phyloP scores from a whole-genome alignment of 768 basidiomycete species.

The Suillus occidentalis region DNA sequence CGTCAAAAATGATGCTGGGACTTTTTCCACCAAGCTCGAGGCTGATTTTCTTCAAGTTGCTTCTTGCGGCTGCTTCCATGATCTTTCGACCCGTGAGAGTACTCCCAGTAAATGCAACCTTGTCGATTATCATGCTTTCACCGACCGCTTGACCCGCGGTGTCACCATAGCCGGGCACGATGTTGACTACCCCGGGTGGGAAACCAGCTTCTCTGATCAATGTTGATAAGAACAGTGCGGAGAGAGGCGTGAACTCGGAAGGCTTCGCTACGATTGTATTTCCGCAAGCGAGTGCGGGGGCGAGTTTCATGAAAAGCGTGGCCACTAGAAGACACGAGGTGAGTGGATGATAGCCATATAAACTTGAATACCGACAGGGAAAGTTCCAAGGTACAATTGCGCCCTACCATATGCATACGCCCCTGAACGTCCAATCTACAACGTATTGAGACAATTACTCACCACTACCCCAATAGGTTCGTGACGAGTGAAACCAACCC shows the following conservation, averaged over 20 bases:
- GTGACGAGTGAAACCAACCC: slow-evolving; percentile 52
- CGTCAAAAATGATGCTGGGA: slow-evolving; percentile 49
- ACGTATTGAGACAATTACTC: slow-evolving; percentile 56
- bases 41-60: slow-evolving; percentile 77
- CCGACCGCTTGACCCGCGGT: slow-evolving; percentile 73
- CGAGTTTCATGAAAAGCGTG: slow-evolving; percentile 75
- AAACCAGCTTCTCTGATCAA: slow-evolving; percentile 71
- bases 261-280: slow-evolving; percentile 81
- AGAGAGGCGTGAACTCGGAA: slow-evolving; percentile 75
- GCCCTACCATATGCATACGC: slow-evolving; percentile 24
- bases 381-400: slow-evolving; percentile 74
- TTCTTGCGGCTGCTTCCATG: slow-evolving; percentile 75
- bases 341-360: background rate
- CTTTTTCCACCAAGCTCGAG: slow-evolving; percentile 59
- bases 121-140: slow-evolving; percentile 62
- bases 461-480: slow-evolving; percentile 58
- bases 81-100: slow-evolving; percentile 78
- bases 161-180: slow-evolving; percentile 70
- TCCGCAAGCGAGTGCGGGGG: slow-evolving; percentile 75
- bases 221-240: slow-evolving; percentile 50
- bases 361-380: slow-evolving; percentile 30
- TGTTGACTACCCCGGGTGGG: slow-evolving; percentile 77
- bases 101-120: slow-evolving; percentile 86
- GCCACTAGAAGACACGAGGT: slow-evolving; percentile 31
- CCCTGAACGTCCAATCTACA: slow-evolving; percentile 39